Percentiles rank a stretch among this genome's conserved stretches.
phyloP scores from a whole-genome alignment of 805 yeast genomes.

The Pichia nakasei region DNA sequence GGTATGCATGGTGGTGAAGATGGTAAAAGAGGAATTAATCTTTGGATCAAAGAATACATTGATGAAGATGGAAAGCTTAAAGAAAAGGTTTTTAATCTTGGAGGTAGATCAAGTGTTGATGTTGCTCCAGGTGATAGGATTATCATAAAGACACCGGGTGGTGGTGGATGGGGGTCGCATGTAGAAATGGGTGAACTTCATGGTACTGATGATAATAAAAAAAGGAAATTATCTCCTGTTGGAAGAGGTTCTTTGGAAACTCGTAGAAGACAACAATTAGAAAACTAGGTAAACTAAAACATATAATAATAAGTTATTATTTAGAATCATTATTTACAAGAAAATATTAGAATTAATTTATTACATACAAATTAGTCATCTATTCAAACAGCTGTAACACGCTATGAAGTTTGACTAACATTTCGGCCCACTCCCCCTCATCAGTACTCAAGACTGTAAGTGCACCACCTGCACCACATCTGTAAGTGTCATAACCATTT shows the following conservation, averaged over 20 bases:
- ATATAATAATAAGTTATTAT: too few species aligned
- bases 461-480: conserved; percentile 98
- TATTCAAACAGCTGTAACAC: conserved; percentile 61
- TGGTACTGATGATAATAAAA: background rate
- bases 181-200: conserved; percentile 9
- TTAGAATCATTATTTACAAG: background rate
- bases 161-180: conserved; percentile 87
- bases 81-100: conserved; percentile 41
- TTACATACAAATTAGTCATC: background rate
- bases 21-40: conserved; percentile 65
- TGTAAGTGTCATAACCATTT: conserved; percentile 40
- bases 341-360: too few species aligned
- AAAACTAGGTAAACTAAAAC: conserved; percentile 15
- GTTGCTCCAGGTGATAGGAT: conserved; percentile 57
- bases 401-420: conserved; percentile 71
- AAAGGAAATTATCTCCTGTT: conserved; percentile 11
- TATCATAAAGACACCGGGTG: conserved; percentile 72
- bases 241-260: conserved; percentile 26
- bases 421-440: conserved; percentile 89
- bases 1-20: conserved; percentile 78
- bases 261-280: conserved; percentile 25
- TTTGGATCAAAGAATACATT: conserved; percentile 32
- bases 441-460: conserved; percentile 78
- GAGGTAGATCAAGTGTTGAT: conserved; percentile 62
- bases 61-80: conserved; percentile 26